These are phyloP conservation scores for Trichophyton simii DNA, from an alignment of 2,329 filamentous ascomycete genomes.

Conservation along the genomic window DNA sequence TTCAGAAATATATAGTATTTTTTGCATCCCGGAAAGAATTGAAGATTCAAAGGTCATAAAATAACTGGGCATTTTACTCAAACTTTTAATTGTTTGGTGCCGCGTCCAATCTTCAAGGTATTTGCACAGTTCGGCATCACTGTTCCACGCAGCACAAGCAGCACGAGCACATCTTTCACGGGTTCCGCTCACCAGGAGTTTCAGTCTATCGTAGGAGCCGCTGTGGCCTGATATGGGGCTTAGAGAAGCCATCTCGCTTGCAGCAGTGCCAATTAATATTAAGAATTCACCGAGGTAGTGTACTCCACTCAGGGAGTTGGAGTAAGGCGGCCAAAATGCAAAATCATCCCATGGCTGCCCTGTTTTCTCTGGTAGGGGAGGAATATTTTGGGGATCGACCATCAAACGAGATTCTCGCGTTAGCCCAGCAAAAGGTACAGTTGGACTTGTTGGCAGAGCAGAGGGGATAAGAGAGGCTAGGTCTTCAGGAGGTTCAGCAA, in stretches of 20 bases:
- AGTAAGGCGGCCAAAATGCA: constrained; percentile 90
- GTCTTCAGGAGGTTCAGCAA: constrained; percentile 78
- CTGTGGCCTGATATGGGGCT: constrained; percentile 48
- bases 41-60: constrained; percentile 78
- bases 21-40: constrained; percentile 77
- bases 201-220: constrained; percentile 57
- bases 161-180: constrained; percentile 78
- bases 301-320: constrained; percentile 83
- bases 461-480: constrained; percentile 57
- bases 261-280: constrained; percentile 69
- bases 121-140: constrained; percentile 85
- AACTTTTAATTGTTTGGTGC: constrained; percentile 64
- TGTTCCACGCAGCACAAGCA: constrained; percentile 81
- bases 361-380: constrained; percentile 60
- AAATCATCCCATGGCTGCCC: constrained; percentile 87
- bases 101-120: constrained; percentile 88
- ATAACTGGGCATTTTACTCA: constrained; percentile 79
- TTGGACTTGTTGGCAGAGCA: constrained; percentile 52
- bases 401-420: constrained; percentile 63
- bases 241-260: constrained; percentile 71
- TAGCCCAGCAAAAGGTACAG: constrained; percentile 47
- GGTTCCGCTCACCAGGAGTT: constrained; percentile 59
- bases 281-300: constrained; percentile 78
- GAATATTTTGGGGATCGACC: constrained; percentile 64
- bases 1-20: constrained; percentile 85